Evolutionary conservation across 1,284 basidiomycete species (phyloP).

Genomic region (Sporisorium iseilematis-ciliati): DNA sequence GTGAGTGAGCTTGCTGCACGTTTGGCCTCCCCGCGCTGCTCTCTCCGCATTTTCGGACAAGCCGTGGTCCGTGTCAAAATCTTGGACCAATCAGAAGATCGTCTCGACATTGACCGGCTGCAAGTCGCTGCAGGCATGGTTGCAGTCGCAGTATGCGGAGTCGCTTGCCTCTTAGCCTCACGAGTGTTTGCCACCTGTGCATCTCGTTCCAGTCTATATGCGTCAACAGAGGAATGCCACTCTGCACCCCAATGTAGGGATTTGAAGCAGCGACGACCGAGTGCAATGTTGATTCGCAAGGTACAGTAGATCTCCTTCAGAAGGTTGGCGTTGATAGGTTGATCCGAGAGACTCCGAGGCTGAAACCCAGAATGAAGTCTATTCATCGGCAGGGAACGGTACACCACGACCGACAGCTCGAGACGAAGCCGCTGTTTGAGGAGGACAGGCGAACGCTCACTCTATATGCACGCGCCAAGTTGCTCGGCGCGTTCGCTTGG

Average conservation of each 20-base stretch:
- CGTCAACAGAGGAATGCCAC: background rate
- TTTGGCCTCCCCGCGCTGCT: background rate
- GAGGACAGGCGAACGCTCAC: too few relatives aligned
- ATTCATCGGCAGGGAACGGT: background rate
- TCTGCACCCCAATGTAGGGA: background rate
- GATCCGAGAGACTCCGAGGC: background rate
- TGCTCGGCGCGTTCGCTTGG: slow-evolving; percentile 6
- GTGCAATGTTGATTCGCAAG: background rate
- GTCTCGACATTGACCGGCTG: background rate
- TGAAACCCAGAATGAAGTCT: background rate
- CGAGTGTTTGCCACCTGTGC: background rate
- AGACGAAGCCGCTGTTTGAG: too few relatives aligned
- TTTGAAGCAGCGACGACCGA: background rate
- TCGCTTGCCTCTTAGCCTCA: background rate
- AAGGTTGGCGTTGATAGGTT: background rate
- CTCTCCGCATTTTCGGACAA: slow-evolving; percentile 11
- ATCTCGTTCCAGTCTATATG: background rate
- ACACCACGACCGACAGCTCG: too few relatives aligned
- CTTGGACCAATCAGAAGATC: slow-evolving; percentile 1
- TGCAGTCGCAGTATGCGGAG: slow-evolving; percentile 3
- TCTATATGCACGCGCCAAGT: slow-evolving; percentile 3
- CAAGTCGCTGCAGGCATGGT: slow-evolving; percentile 6
- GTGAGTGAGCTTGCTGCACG: too few relatives aligned
- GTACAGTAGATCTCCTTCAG: too few relatives aligned
- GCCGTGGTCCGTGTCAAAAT: background rate